A percentile compares a stretch with the other conserved stretches of the same genome.
Evolutionary conservation across 257 asterid species (phyloP).

Genomic region (Solanum neorickii): DNA sequence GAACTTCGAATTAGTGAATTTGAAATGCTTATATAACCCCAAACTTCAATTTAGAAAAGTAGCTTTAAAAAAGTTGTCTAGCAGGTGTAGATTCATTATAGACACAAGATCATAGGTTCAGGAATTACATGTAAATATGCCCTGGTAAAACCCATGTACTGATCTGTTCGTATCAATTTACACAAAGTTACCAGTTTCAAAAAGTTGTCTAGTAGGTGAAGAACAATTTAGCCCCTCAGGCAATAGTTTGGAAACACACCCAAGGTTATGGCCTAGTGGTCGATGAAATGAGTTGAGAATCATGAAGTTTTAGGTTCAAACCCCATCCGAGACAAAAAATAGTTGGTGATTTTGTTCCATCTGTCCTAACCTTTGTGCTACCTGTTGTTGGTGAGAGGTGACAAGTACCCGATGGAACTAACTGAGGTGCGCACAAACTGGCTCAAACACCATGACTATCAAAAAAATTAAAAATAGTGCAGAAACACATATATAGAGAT

Average conservation of each 20-base stretch:
- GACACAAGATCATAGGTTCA: too few species aligned
- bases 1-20: not conserved
- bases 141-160: too few species aligned
- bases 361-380: not conserved
- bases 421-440: not conserved
- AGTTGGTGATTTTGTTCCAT: not conserved
- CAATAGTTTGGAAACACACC: not conserved
- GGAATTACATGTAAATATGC: too few species aligned
- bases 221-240: not conserved
- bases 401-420: not conserved
- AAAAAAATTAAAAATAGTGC: not conserved
- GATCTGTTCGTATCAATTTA: too few species aligned
- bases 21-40: not conserved
- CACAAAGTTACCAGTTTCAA: not conserved
- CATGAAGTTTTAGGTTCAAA: not conserved
- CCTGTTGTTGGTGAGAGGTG: not conserved
- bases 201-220: not conserved
- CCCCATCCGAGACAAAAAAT: not conserved
- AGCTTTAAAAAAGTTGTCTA: not conserved
- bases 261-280: not conserved
- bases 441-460: not conserved
- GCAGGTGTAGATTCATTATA: not conserved
- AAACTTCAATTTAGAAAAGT: not conserved
- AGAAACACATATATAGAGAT: not conserved
- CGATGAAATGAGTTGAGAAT: not conserved